Evolutionary conservation across 306 rosid genomes (phyloP).

Genomic region (Casuarina equisetifolia): DNA sequence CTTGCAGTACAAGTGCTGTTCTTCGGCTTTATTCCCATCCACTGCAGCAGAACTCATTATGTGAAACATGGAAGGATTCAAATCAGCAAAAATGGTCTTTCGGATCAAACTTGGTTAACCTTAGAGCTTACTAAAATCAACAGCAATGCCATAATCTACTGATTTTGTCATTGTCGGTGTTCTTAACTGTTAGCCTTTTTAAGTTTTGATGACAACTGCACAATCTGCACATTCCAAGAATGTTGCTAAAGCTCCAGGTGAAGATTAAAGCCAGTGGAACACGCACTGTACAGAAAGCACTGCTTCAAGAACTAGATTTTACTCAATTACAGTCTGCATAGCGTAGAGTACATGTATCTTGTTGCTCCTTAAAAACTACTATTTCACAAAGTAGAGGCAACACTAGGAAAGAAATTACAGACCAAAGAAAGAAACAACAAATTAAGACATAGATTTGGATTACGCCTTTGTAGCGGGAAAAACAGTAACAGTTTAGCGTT

Average conservation of each 20-base stretch:
- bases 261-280: no score
- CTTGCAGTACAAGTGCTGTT: neutral
- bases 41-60: neutral
- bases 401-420: constrained; percentile 17
- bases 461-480: constrained; percentile 22
- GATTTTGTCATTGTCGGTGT: no score
- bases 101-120: neutral
- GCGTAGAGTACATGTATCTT: neutral
- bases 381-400: constrained; percentile 23
- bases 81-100: neutral
- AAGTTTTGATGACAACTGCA: neutral
- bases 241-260: no score
- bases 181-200: no score
- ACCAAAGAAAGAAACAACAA: neutral
- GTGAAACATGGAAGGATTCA: neutral
- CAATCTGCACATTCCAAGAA: neutral
- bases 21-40: neutral
- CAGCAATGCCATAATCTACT: no score
- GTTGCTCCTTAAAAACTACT: constrained; percentile 6
- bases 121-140: no score
- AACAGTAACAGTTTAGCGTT: constrained; percentile 39
- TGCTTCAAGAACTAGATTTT: no score
- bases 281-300: no score
- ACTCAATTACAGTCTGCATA: neutral
- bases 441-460: neutral